These are phyloP conservation scores for Aspergillus pseudoterreus DNA, from an alignment of 2,329 filamentous ascomycete species.

Conservation along the genomic window DNA sequence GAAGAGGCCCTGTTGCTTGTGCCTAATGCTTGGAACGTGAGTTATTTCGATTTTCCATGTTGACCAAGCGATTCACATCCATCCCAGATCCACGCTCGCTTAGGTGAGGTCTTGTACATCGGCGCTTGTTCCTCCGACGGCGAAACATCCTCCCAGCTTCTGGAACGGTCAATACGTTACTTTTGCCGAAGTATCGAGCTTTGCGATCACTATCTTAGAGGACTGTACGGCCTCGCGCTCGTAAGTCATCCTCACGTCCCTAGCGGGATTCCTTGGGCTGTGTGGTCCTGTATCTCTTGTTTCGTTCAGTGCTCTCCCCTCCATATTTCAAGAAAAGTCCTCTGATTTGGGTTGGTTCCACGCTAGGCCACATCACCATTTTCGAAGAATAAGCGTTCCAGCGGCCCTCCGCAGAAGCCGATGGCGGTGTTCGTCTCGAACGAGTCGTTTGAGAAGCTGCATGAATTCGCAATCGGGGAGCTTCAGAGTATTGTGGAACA, in stretches of 20 bases:
- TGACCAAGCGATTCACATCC: constrained; percentile 4
- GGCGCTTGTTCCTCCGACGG: constrained; percentile 42
- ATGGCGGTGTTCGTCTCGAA: constrained; percentile 14
- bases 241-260: constrained; percentile 43
- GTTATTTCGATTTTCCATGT: constrained; percentile 25
- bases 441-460: constrained; percentile 29
- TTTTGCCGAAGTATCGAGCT: constrained; percentile 91
- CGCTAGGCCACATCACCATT: constrained; percentile 27
- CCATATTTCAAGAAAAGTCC: too few relatives aligned
- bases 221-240: constrained; percentile 86
- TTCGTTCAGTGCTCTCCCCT: too few relatives aligned
- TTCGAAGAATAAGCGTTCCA: constrained; percentile 16
- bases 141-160: constrained; percentile 43
- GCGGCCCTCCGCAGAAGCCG: constrained; percentile 8
- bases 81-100: constrained; percentile 71
- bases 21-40: constrained; percentile 93
- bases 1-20: constrained; percentile 85
- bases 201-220: constrained; percentile 86
- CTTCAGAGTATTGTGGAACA: constrained; percentile 36
- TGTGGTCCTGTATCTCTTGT: too few relatives aligned
- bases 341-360: background rate
- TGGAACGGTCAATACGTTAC: constrained; percentile 73
- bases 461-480: constrained; percentile 33
- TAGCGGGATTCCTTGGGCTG: too few relatives aligned
- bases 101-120: constrained; percentile 81